Conservation (phyloP, 257 asterid genomes). For the Solanum sejunctum region DNA sequence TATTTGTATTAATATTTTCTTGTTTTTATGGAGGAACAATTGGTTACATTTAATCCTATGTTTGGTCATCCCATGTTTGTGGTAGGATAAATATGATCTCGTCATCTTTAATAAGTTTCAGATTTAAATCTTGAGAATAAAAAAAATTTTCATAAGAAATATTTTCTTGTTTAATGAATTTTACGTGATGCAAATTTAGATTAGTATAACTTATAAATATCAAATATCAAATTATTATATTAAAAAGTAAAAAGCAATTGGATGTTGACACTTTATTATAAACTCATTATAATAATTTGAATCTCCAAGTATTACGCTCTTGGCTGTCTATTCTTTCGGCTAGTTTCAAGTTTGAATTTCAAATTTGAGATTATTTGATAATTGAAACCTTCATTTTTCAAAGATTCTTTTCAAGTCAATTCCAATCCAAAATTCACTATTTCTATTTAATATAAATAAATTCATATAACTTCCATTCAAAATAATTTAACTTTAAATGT, state of each 20-base stretch:
- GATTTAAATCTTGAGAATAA: neutral
- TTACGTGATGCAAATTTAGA: neutral
- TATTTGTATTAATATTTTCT: neutral
- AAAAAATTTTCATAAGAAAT: neutral
- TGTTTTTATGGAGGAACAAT: neutral
- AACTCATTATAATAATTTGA: neutral
- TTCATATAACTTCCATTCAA: too few relatives aligned
- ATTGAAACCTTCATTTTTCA: neutral
- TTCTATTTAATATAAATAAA: neutral
- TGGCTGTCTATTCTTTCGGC: neutral
- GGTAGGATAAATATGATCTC: neutral
- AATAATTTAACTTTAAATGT: too few relatives aligned
- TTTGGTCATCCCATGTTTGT: neutral
- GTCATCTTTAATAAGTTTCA: rapidly evolving
- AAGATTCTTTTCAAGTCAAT: neutral
- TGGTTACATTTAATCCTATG: neutral
- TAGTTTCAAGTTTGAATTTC: neutral
- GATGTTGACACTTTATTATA: neutral
- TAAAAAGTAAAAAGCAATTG: neutral
- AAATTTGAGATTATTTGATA: neutral
- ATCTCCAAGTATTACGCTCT: neutral
- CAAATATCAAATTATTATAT: neutral
- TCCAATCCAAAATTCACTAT: neutral
- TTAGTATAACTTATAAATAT: neutral
- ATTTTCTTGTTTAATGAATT: neutral